Evolutionary conservation across 345 rosid genomes (phyloP).

Genomic region (Camelina laxa): DNA sequence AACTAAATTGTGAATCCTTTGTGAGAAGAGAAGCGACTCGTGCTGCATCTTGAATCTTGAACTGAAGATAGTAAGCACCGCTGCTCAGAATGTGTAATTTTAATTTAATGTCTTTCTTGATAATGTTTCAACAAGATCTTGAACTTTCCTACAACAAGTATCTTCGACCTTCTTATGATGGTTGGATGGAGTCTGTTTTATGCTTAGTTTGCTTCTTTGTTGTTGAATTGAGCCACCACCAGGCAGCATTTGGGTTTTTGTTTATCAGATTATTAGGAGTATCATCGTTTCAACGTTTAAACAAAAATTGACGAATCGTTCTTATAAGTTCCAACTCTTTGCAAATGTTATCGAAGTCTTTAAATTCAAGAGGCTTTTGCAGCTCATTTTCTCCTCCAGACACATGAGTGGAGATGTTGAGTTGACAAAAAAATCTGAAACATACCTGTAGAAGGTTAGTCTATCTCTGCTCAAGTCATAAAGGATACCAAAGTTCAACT

Average conservation of each 20-base stretch:
- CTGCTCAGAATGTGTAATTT: conserved; percentile 29
- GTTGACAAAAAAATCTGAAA: too few species aligned
- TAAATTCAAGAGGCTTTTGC: too few species aligned
- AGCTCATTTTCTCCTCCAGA: too few species aligned
- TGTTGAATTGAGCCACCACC: conserved; percentile 28
- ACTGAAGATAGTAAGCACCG: conserved; percentile 13
- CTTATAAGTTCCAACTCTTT: background rate
- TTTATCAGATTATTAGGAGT: background rate
- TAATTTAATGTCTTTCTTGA: conserved; percentile 7
- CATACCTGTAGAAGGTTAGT: too few species aligned
- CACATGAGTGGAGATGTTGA: too few species aligned
- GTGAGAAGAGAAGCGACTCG: conserved; percentile 29
- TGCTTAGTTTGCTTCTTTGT: conserved; percentile 25
- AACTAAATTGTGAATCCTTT: conserved; percentile 19
- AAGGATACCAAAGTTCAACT: too few species aligned
- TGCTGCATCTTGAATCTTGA: conserved; percentile 19
- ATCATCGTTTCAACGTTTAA: background rate
- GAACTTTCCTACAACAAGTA: background rate
- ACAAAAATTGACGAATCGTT: too few species aligned
- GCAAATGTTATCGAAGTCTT: background rate
- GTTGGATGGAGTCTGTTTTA: conserved; percentile 16
- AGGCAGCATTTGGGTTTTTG: conserved; percentile 1
- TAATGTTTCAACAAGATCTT: conserved; percentile 25
- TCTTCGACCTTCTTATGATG: conserved; percentile 4
- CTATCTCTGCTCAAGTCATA: too few species aligned